Evolutionary conservation across 139 green algal species (phyloP), one percentile per base, ranked within the genome.

Genomic region (Volvox africanus): DNA sequence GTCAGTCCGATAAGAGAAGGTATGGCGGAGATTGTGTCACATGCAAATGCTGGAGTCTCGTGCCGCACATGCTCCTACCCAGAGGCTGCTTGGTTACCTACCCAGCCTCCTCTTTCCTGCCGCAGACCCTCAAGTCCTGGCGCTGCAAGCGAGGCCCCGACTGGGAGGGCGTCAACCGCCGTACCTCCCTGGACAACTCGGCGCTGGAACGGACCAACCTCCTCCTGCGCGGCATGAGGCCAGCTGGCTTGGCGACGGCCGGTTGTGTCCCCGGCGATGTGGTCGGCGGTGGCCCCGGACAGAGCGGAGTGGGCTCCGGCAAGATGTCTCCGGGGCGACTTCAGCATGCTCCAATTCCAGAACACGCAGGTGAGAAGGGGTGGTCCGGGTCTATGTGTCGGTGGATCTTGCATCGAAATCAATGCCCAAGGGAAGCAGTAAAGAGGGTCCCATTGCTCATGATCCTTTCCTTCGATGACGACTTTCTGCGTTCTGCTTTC

Each of bases 171-270:
- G n/a, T 76, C 28, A 71, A 80, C 65, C 90, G 92, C 28, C 93
- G 94, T 82, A 95, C 89, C 82, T 93, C 84, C 71, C 86, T 96
- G 44, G 94, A 96, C 90, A 96, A 96, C 87, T 89, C 50, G 0
- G 92, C 78, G 21, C 86, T 96, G 44, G 92, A 95, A n/a, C 71
- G 89, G 24, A 36, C 73, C 65, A 73, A 73, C 19, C 71, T 77
- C 17, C 71, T 82, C 61, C 19, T 61, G 22, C 61, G 68, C 2
- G 55, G 28, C 75, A 18, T 12, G 67, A 19, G 20, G 37, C 32
- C 82, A 55, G 44, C 9, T 9, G 5, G 44, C 44, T 9, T 9
- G 21, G 82, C 62, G 33, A 35, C 11, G 21, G 82, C 62, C 11
- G 82, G 82, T 61, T 12, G 61, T 75, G 75, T 11, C 26, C 16